Conservation (phyloP, 2,329 filamentous ascomycete species). For the Plenodomus biglobosus region DNA sequence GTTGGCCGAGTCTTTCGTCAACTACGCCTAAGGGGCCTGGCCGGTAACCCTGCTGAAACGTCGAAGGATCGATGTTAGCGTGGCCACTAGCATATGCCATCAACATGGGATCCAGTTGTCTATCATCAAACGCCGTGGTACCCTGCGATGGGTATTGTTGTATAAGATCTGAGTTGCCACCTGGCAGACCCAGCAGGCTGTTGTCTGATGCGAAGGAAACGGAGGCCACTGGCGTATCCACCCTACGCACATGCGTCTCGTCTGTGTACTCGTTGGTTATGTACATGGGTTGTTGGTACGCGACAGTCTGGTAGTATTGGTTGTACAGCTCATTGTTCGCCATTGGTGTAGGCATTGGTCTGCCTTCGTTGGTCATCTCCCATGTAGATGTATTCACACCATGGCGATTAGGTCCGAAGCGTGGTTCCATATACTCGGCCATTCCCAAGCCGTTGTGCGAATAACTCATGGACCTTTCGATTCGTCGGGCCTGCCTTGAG, state of each 20-base stretch:
- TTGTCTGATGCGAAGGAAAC: conserved; percentile 38
- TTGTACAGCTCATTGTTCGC: conserved; percentile 48
- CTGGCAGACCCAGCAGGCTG: conserved; percentile 43
- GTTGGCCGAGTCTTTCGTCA: conserved; percentile 30
- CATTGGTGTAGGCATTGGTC: conserved; percentile 51
- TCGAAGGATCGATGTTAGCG: conserved; percentile 19
- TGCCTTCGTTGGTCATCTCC: conserved; percentile 55
- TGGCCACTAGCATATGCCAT: conserved; percentile 38
- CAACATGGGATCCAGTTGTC: conserved; percentile 48
- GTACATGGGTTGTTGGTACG: conserved; percentile 48
- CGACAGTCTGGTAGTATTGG: conserved; percentile 56
- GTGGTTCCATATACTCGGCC: conserved; percentile 7
- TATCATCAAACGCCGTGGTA: conserved; percentile 38
- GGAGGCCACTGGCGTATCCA: conserved; percentile 31
- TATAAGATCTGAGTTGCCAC: conserved; percentile 44
- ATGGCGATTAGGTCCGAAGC: conserved; percentile 30
- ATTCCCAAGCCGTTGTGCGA: conserved; percentile 23
- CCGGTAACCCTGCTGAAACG: conserved; percentile 30
- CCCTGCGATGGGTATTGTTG: conserved; percentile 34
- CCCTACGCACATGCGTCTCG: conserved; percentile 48
- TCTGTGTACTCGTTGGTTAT: conserved; percentile 30
- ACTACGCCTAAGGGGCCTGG: conserved; percentile 38
- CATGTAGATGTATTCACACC: conserved; percentile 53
- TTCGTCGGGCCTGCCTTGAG: conserved; percentile 24
- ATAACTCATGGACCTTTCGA: conserved; percentile 31